Conservation (phyloP, 371 early-diverging fungal genomes). For the Actinomortierella ambigua region DNA sequence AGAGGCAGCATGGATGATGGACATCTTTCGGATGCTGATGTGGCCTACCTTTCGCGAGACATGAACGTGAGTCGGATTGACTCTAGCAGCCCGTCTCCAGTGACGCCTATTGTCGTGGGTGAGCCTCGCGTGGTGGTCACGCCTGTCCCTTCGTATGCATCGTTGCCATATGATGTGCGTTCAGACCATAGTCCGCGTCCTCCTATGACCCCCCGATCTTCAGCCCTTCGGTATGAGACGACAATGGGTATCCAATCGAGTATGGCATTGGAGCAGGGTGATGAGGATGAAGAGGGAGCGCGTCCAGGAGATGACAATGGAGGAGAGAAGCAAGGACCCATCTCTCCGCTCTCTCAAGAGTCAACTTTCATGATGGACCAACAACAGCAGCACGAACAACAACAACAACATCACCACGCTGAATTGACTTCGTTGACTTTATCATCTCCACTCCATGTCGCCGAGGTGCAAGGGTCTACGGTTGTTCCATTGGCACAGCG, state of each 20-base stretch:
- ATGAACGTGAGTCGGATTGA: slow-evolving; percentile 36
- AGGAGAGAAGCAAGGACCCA: too few relatives aligned
- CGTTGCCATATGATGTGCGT: neutral
- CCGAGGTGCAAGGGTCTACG: neutral
- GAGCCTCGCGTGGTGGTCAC: slow-evolving; percentile 12
- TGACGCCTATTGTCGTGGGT: slow-evolving; percentile 17
- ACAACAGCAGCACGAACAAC: too few relatives aligned
- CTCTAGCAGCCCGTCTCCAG: slow-evolving; percentile 3
- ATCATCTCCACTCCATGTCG: neutral
- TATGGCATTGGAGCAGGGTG: neutral
- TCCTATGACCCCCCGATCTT: slow-evolving; percentile 20
- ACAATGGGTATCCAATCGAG: slow-evolving; percentile 10
- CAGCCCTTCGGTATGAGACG: slow-evolving; percentile 26
- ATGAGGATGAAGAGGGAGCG: too few relatives aligned
- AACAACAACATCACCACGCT: neutral
- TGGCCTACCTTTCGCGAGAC: slow-evolving; percentile 40
- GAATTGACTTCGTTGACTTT: neutral
- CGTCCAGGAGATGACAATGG: too few relatives aligned
- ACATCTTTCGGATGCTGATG: slow-evolving; percentile 42
- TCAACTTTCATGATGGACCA: too few relatives aligned
- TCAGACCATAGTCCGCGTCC: slow-evolving; percentile 3
- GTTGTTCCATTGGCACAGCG: neutral
- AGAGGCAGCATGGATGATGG: slow-evolving; percentile 24
- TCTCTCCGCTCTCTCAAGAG: too few relatives aligned
- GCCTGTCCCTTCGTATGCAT: slow-evolving; percentile 14